A percentile compares a stretch with the other conserved stretches of the same genome.
Evolutionary conservation across 371 early-diverging fungal genomes (phyloP).

Genomic region (Mucor irregularis): DNA sequence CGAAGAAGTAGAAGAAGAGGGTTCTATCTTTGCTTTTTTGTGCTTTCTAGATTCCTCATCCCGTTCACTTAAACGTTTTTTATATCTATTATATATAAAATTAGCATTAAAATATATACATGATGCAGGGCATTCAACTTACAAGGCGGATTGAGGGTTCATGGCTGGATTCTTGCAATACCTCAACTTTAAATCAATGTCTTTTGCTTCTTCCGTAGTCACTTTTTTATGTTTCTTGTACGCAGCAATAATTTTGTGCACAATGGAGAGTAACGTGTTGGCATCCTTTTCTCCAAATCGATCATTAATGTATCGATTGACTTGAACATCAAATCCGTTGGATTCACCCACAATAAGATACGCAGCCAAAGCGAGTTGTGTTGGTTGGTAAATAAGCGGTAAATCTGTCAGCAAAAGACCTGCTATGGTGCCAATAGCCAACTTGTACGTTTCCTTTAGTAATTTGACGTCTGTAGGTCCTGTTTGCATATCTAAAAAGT

Average conservation of each 20-base stretch:
- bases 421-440: slow-evolving; percentile 46
- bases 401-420: slow-evolving; percentile 75
- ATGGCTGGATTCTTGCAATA: slow-evolving; percentile 71
- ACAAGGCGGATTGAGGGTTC: slow-evolving; percentile 70
- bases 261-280: slow-evolving; percentile 30
- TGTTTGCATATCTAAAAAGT: slow-evolving; percentile 77
- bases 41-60: slow-evolving; percentile 41
- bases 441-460: slow-evolving; percentile 62
- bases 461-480: slow-evolving; percentile 37
- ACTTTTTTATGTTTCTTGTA: slow-evolving; percentile 39
- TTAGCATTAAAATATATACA: neutral
- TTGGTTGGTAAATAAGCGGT: slow-evolving; percentile 76
- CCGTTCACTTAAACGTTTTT: slow-evolving; percentile 40
- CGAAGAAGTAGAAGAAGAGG: neutral
- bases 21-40: slow-evolving; percentile 8
- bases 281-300: slow-evolving; percentile 38
- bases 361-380: slow-evolving; percentile 85
- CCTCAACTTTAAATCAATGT: slow-evolving; percentile 63
- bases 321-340: slow-evolving; percentile 45
- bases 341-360: slow-evolving; percentile 66
- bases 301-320: slow-evolving; percentile 32
- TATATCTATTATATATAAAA: slow-evolving; percentile 32
- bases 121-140: slow-evolving; percentile 23
- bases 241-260: slow-evolving; percentile 46
- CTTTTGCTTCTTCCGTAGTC: slow-evolving; percentile 48